Conservation (phyloP, 768 basidiomycete genomes). For the Tulasnella sp. region DNA sequence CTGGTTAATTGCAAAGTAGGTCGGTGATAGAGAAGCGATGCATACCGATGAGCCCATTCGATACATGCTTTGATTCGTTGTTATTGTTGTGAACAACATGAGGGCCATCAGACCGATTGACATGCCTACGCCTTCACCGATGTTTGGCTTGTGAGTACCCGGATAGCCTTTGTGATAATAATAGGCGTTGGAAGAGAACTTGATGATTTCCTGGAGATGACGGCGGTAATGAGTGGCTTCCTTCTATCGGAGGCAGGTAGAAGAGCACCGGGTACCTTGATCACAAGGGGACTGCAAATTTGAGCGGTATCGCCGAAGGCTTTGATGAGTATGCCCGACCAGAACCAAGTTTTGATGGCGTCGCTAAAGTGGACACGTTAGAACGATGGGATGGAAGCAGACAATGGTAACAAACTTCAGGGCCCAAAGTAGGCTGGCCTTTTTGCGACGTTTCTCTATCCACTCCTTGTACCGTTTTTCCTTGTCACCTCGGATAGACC, state of each 20-base stretch:
- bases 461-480: constrained; percentile 22
- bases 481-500: neutral
- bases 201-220: constrained; percentile 19
- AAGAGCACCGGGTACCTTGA: constrained; percentile 12
- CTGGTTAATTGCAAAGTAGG: constrained; percentile 27
- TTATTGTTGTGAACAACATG: constrained; percentile 54
- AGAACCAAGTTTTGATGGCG: neutral
- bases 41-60: constrained; percentile 37
- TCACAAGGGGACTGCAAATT: constrained; percentile 22
- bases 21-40: neutral
- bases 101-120: constrained; percentile 57
- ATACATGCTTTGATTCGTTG: constrained; percentile 77
- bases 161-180: neutral
- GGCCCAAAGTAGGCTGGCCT: constrained; percentile 24
- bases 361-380: neutral
- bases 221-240: constrained; percentile 17
- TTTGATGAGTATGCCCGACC: constrained; percentile 20
- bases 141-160: constrained; percentile 26
- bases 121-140: constrained; percentile 60
- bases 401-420: constrained; percentile 23
- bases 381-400: constrained; percentile 7
- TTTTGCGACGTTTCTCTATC: constrained; percentile 23
- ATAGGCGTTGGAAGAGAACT: constrained; percentile 15
- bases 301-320: constrained; percentile 20
- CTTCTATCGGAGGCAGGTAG: neutral